These are phyloP conservation scores for Leptosphaerulina australis DNA, from an alignment of 2,329 filamentous ascomycete genomes.

Conservation along the genomic window DNA sequence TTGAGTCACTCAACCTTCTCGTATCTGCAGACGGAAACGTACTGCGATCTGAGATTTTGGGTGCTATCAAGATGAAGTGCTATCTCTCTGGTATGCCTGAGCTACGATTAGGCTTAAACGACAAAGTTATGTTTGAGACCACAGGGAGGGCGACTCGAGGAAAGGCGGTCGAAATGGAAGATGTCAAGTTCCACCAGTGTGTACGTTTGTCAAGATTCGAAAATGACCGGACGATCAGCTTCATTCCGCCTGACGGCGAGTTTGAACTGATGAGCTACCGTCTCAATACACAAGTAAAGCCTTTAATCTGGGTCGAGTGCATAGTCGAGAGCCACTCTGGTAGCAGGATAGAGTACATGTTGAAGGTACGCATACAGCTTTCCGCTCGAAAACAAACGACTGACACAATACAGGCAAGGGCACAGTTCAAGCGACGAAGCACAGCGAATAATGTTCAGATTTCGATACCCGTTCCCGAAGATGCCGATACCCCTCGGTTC, in stretches of 20 bases:
- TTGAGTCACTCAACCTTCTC: slow-evolving; percentile 94
- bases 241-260: slow-evolving; percentile 97
- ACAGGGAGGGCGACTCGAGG: slow-evolving; percentile 91
- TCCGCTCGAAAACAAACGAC: not conserved
- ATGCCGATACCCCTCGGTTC: slow-evolving; percentile 94
- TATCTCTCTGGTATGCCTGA: slow-evolving; percentile 99
- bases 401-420: slow-evolving; percentile 66
- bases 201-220: slow-evolving; percentile 95
- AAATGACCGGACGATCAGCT: slow-evolving; percentile 97
- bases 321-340: slow-evolving; percentile 95
- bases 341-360: slow-evolving; percentile 96
- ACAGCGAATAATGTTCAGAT: slow-evolving; percentile 99
- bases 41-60: slow-evolving; percentile 91
- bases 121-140: slow-evolving; percentile 99
- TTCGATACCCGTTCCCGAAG: slow-evolving; percentile 93
- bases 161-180: slow-evolving; percentile 99
- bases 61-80: slow-evolving; percentile 99
- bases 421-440: slow-evolving; percentile 96
- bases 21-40: slow-evolving; percentile 96
- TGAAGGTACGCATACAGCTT: slow-evolving; percentile 66
- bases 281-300: slow-evolving; percentile 97
- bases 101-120: slow-evolving; percentile 89
- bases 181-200: slow-evolving; percentile 99
- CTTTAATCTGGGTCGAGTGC: slow-evolving; percentile 98
- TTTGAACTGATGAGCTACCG: slow-evolving; percentile 99